Base-by-base conservation (phyloP, 2,329 filamentous ascomycete species). In the Dactylellina parvicollis region DNA sequence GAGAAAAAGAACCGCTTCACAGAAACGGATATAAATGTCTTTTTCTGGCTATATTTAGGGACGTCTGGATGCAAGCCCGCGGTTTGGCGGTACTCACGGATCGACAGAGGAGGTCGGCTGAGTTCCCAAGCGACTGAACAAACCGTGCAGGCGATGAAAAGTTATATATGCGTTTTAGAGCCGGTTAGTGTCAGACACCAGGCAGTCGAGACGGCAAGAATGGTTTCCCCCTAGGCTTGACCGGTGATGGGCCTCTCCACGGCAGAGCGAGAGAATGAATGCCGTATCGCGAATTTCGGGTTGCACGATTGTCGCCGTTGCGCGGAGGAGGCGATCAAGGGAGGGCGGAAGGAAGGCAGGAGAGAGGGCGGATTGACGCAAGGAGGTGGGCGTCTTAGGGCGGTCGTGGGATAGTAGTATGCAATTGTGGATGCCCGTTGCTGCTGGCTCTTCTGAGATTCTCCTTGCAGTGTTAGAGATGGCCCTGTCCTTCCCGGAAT, bases 81-180 rank as follows among this genome's bases (percentile, higher is more conserved):
- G 55, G 69, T 62, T 56, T 66, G 59, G 66, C 69, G 69, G 69
- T 55, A 55, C 69, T 73, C 57, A 60, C 69, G 60, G 60, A 73
- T 66, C 52, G 36, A 59, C 46, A 47, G 61, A 55, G 30, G 54
- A 55, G 57, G 69, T 73, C 52, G 69, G 60, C 69, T 66, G 60
- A 72, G 52, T 42, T 49, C 28, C 47, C 38, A 50, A 55, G 42
- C 38, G 57, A 50, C 24, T 30, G n/a, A 65, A 46, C 60, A 60
- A 66, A 73, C 60, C 44, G 55, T 73, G 60, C 69, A 73, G n/a
- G 54, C 54, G 26, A 61, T 20, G 2, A 61, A 46, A 49, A 54
- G 40, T 50, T 72, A 61, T 66, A 73, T 73, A 73, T 61, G 49
- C 38, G 26, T 50, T 34, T 12, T 54, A 46, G 46, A 44, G 44